phyloP scores from a whole-genome alignment of 2,329 filamentous ascomycete genomes.

The Acrocalymma vagum region DNA sequence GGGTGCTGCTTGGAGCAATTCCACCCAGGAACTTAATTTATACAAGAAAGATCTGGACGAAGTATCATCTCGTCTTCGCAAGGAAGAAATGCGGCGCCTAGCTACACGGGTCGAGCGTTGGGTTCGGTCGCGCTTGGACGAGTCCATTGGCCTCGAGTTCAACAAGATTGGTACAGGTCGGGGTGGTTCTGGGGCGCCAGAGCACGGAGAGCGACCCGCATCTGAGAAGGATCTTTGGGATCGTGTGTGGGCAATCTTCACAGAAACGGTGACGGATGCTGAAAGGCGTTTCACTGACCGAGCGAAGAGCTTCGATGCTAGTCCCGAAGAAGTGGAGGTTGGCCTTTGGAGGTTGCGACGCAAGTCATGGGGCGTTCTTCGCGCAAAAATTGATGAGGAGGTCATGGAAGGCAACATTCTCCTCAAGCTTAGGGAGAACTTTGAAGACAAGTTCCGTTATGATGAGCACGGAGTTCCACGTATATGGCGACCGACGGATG shows the following conservation, averaged over 20 bases:
- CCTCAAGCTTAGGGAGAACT: slow-evolving; percentile 95
- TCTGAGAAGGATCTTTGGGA: slow-evolving; percentile 94
- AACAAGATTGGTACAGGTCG: slow-evolving; percentile 93
- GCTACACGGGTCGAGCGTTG: slow-evolving; percentile 92
- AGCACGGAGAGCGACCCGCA: slow-evolving; percentile 73
- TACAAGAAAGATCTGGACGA: slow-evolving; percentile 93
- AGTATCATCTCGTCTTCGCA: slow-evolving; percentile 82
- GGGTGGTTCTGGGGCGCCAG: slow-evolving; percentile 81
- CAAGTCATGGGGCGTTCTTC: slow-evolving; percentile 92
- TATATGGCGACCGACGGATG: slow-evolving; percentile 96
- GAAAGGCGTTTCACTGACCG: slow-evolving; percentile 86
- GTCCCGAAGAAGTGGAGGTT: slow-evolving; percentile 86
- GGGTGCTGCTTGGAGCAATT: slow-evolving; percentile 87
- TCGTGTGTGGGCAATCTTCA: slow-evolving; percentile 89
- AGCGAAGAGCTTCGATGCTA: slow-evolving; percentile 93
- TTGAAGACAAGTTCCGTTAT: slow-evolving; percentile 99
- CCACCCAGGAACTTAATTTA: slow-evolving; percentile 78
- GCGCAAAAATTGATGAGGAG: slow-evolving; percentile 93
- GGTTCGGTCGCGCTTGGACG: slow-evolving; percentile 86
- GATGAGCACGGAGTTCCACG: slow-evolving; percentile 93
- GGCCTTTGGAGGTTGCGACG: slow-evolving; percentile 91
- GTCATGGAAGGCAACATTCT: slow-evolving; percentile 97
- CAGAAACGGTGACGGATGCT: slow-evolving; percentile 82
- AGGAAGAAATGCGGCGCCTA: slow-evolving; percentile 94
- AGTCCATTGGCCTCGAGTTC: slow-evolving; percentile 91